Conservation (phyloP, 2,329 filamentous ascomycete genomes). For the Alternaria triticimaculans region DNA sequence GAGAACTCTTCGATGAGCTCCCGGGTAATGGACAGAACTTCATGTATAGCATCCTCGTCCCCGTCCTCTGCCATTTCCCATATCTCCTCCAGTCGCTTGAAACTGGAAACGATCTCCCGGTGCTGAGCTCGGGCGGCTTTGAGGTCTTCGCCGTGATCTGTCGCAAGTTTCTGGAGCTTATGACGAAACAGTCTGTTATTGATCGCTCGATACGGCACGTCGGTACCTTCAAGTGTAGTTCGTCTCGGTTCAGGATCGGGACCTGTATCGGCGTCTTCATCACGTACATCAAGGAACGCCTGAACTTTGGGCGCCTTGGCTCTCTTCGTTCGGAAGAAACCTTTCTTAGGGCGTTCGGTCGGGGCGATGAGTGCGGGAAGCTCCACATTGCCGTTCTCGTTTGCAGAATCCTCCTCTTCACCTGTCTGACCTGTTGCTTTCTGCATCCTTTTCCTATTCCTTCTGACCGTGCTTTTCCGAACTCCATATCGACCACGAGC, state of each 20-base stretch:
- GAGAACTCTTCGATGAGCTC: slow-evolving; percentile 67
- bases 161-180: slow-evolving; percentile 37
- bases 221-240: slow-evolving; percentile 36
- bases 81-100: slow-evolving; percentile 55
- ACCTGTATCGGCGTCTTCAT: slow-evolving; percentile 11
- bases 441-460: slow-evolving; percentile 34
- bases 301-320: slow-evolving; percentile 29
- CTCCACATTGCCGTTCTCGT: slow-evolving; percentile 18
- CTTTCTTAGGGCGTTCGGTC: slow-evolving; percentile 34
- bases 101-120: slow-evolving; percentile 49
- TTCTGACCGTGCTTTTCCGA: slow-evolving; percentile 36
- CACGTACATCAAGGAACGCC: slow-evolving; percentile 37
- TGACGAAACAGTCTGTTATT: slow-evolving; percentile 37
- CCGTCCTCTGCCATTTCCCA: slow-evolving; percentile 54
- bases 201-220: slow-evolving; percentile 36
- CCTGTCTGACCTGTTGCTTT: slow-evolving; percentile 28
- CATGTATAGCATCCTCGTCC: slow-evolving; percentile 57
- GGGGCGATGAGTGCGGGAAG: slow-evolving; percentile 25
- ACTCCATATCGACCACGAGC: slow-evolving; percentile 37
- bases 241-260: slow-evolving; percentile 13
- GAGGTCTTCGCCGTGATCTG: slow-evolving; percentile 48
- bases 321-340: slow-evolving; percentile 38
- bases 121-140: slow-evolving; percentile 48
- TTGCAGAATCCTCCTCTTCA: slow-evolving; percentile 26
- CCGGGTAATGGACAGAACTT: slow-evolving; percentile 66